Conservation (phyloP, 345 rosid species). For the Eucalyptus tenuipes region DNA sequence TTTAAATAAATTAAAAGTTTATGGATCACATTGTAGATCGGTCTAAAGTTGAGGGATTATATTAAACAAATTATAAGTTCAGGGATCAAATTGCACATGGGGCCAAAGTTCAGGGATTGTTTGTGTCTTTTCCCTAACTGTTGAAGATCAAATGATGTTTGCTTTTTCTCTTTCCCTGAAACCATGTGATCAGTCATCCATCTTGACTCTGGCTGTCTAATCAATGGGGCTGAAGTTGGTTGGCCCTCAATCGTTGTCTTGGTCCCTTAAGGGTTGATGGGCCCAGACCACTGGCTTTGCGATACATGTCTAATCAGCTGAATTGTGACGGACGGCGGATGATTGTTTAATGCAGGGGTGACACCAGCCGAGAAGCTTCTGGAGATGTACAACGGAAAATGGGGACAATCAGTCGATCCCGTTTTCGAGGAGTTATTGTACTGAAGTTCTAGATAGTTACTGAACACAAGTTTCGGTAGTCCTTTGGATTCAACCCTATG, state of each 20-base stretch:
- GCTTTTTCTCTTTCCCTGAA: background rate
- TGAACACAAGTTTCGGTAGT: background rate
- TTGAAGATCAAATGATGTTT: background rate
- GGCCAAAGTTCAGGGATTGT: no score
- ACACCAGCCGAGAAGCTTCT: slow-evolving; percentile 10
- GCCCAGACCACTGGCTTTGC: background rate
- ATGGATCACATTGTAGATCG: no score
- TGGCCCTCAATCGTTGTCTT: background rate
- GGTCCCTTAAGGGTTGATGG: background rate
- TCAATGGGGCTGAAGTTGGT: background rate
- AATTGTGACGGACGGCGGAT: background rate
- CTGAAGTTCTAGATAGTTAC: background rate
- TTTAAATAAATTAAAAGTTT: no score
- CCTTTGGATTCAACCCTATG: background rate
- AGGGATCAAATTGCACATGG: no score
- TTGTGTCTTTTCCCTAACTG: background rate
- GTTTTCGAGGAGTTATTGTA: slow-evolving; percentile 5
- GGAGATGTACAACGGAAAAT: slow-evolving; percentile 6
- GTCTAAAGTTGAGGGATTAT: no score
- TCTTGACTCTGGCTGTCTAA: background rate
- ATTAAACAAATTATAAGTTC: no score
- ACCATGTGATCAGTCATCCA: background rate
- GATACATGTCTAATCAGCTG: background rate
- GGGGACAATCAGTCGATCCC: slow-evolving; percentile 6
- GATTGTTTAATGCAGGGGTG: background rate